Evolutionary conservation across 1,139 yeast species (phyloP).

Genomic region (Kodamaea plutei): DNA sequence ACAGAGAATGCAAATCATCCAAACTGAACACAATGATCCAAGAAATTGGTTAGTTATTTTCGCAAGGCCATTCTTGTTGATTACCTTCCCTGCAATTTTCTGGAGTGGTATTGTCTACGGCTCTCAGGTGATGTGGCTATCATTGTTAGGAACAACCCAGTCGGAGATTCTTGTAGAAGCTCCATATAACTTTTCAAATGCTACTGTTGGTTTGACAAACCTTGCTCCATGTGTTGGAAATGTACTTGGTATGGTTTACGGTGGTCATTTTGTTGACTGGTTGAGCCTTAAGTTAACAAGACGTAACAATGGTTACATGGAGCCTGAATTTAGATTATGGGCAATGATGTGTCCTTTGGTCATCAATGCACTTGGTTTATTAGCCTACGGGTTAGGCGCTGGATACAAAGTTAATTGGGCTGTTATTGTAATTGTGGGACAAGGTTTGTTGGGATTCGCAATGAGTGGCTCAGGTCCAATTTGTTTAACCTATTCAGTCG

Average conservation of each 20-base stretch:
- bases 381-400: slow-evolving; percentile 36
- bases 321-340: slow-evolving; percentile 78
- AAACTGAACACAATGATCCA: slow-evolving; percentile 36
- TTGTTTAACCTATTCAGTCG: slow-evolving; percentile 53
- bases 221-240: slow-evolving; percentile 39
- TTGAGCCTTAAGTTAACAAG: slow-evolving; percentile 48
- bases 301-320: slow-evolving; percentile 64
- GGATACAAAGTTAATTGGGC: slow-evolving; percentile 43
- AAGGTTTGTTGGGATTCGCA: slow-evolving; percentile 53
- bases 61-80: slow-evolving; percentile 38
- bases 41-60: slow-evolving; percentile 39
- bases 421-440: slow-evolving; percentile 48
- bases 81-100: slow-evolving; percentile 53
- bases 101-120: slow-evolving; percentile 67
- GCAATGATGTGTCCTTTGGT: slow-evolving; percentile 33
- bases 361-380: slow-evolving; percentile 11
- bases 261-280: slow-evolving; percentile 46
- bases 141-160: slow-evolving; percentile 43
- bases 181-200: slow-evolving; percentile 35
- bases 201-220: slow-evolving; percentile 39
- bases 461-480: slow-evolving; percentile 56
- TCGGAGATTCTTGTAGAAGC: slow-evolving; percentile 32
- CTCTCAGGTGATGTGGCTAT: slow-evolving; percentile 55
- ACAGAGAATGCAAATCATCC: slow-evolving; percentile 33
- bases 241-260: slow-evolving; percentile 52